These are phyloP conservation scores for Colletotrichum horii DNA, from an alignment of 2,329 filamentous ascomycete species.

Conservation along the genomic window DNA sequence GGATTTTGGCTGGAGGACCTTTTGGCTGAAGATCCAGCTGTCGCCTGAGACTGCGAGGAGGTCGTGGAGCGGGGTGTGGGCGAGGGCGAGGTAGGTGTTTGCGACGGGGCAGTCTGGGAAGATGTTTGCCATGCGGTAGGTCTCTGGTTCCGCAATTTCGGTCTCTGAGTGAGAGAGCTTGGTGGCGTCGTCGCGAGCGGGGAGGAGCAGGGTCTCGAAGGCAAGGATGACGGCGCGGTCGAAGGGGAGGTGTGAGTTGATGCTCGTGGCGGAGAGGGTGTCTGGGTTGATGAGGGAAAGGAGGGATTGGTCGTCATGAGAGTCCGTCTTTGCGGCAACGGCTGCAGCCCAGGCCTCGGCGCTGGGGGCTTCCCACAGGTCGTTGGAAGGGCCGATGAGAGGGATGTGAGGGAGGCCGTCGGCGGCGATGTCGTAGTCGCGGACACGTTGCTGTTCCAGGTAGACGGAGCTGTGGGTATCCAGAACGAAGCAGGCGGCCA, in stretches of 20 bases:
- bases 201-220: slow-evolving; percentile 41
- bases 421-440: slow-evolving; percentile 41
- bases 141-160: slow-evolving; percentile 26
- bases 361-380: slow-evolving; percentile 55
- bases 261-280: slow-evolving; percentile 37
- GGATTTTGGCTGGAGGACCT: slow-evolving; percentile 47
- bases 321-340: slow-evolving; percentile 26
- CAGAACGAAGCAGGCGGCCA: slow-evolving; percentile 61
- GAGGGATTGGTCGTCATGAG: neutral
- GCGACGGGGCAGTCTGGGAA: slow-evolving; percentile 52
- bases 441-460: slow-evolving; percentile 49
- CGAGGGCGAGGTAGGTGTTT: slow-evolving; percentile 61
- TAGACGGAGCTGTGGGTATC: slow-evolving; percentile 62
- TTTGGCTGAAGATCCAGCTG: slow-evolving; percentile 62
- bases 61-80: slow-evolving; percentile 63
- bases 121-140: slow-evolving; percentile 38
- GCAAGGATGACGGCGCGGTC: slow-evolving; percentile 47
- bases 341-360: slow-evolving; percentile 51
- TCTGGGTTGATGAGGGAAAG: slow-evolving; percentile 29
- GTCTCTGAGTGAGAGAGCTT: slow-evolving; percentile 29
- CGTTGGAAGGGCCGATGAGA: slow-evolving; percentile 47
- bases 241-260: slow-evolving; percentile 39
- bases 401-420: slow-evolving; percentile 45
- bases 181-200: slow-evolving; percentile 33
- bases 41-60: slow-evolving; percentile 64